Evolutionary conservation across 2,329 filamentous ascomycete species (phyloP).

Genomic region (Lachnellula occidentalis): DNA sequence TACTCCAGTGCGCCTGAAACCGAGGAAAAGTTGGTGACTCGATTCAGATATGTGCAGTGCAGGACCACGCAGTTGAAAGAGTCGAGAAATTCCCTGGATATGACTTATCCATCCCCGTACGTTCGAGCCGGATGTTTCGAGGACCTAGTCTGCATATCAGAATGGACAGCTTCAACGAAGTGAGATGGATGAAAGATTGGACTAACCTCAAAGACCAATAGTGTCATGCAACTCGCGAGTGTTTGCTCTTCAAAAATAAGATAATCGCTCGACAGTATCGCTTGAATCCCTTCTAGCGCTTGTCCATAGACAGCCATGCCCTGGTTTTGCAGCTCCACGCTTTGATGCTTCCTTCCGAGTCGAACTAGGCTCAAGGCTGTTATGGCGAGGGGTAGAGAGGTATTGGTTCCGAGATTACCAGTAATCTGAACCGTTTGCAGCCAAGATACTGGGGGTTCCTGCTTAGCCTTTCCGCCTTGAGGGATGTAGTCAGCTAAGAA

Average conservation of each 20-base stretch:
- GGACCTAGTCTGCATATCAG: slow-evolving; percentile 10
- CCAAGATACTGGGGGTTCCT: slow-evolving; percentile 10
- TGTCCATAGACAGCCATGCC: slow-evolving; percentile 11
- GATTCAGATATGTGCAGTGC: slow-evolving; percentile 8
- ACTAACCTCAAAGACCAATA: slow-evolving; percentile 11
- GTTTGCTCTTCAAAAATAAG: slow-evolving; percentile 11
- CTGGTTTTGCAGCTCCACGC: slow-evolving; percentile 7
- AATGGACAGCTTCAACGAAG: slow-evolving; percentile 5
- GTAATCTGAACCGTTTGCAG: slow-evolving; percentile 7
- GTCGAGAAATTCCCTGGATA: slow-evolving; percentile 6
- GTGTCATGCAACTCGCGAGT: slow-evolving; percentile 10
- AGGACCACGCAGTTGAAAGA: slow-evolving; percentile 10
- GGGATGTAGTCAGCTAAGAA: slow-evolving; percentile 9
- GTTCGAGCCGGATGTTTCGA: slow-evolving; percentile 6
- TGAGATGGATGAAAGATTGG: slow-evolving; percentile 1
- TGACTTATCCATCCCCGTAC: slow-evolving; percentile 9
- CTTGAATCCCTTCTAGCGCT: slow-evolving; percentile 8
- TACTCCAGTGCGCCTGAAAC: slow-evolving; percentile 9
- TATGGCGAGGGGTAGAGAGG: slow-evolving; percentile 9
- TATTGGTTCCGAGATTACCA: slow-evolving; percentile 6
- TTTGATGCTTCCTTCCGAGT: slow-evolving; percentile 8
- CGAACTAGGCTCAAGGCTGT: slow-evolving; percentile 9
- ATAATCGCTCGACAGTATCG: slow-evolving; percentile 3
- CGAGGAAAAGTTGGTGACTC: slow-evolving; percentile 9
- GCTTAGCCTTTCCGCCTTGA: slow-evolving; percentile 5